Evolutionary conservation across 139 green algal species (phyloP).

Genomic region (Asterochloris erici): DNA sequence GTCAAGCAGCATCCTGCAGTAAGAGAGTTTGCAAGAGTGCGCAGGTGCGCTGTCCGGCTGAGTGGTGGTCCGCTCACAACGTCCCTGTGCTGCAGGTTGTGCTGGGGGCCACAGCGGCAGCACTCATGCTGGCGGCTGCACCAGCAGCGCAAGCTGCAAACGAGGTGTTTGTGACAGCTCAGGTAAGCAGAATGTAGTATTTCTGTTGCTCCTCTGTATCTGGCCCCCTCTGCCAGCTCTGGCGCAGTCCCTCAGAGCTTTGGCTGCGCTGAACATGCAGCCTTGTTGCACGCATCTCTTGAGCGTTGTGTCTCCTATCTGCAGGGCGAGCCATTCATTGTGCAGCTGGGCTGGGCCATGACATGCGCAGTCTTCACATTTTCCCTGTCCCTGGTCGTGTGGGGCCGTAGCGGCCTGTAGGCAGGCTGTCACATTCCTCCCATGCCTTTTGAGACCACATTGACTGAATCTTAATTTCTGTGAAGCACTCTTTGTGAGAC

Average conservation of each 20-base stretch:
- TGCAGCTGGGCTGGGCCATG: slow-evolving; percentile 83
- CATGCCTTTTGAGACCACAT: not conserved
- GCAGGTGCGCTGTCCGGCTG: no score
- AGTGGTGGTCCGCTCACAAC: no score
- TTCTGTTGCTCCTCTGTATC: not conserved
- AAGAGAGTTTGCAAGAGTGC: no score
- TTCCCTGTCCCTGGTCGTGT: slow-evolving; percentile 85
- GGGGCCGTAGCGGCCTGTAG: slow-evolving; percentile 84
- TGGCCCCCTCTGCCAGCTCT: not conserved
- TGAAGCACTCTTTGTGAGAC: not conserved
- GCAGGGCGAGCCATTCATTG: slow-evolving; percentile 79
- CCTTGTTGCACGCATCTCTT: not conserved
- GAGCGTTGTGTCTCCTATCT: not conserved
- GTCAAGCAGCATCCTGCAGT: no score
- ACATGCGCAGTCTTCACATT: slow-evolving; percentile 87
- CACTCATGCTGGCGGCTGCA: slow-evolving; percentile 39
- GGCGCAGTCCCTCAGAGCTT: not conserved
- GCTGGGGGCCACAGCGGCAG: no score
- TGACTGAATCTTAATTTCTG: not conserved
- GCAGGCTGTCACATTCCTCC: not conserved
- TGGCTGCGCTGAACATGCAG: not conserved
- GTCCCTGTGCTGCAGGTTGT: no score
- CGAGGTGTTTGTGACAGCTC: slow-evolving; percentile 74
- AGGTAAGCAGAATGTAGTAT: slow-evolving; percentile 38
- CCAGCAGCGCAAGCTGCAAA: slow-evolving; percentile 77